Base-by-base conservation (phyloP, 2,329 filamentous ascomycete species). In the Neoascochyta sp. region DNA sequence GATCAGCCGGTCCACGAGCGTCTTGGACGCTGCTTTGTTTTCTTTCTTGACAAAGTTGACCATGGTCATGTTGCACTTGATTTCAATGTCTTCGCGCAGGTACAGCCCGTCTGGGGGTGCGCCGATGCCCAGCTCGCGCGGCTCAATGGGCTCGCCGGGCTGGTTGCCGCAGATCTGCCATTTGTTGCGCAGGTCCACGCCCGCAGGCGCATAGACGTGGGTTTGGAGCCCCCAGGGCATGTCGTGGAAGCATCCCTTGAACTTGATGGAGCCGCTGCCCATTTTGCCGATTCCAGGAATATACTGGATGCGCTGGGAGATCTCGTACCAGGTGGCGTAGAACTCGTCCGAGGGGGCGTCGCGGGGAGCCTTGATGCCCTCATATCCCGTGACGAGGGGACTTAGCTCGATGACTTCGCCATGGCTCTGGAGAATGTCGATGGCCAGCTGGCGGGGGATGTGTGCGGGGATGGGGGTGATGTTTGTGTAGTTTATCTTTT, bases 311-410 rank as follows among this genome's bases (percentile, higher is more conserved):
- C 78, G 74, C 68, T 85, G 74, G 34, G 67, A 74, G 52, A 85
- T 83, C 60, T 84, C 79, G 58, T 85, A 85, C 81, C 81, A 85
- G 16, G 80, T 81, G 41, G 78, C 78, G 62, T 81, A 85, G 63
- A 73, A 85, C 60, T 85, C 81, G 61, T 85, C 81, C 44, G 78
- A 67, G 33, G 77, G 73, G 42, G 80, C 80, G 62, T 81, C 71
- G 63, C 78, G 79, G 16, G 81, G 81, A 2, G 81, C 78, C 30
- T 78, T 68, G 55, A 83, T 81, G 36, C 77, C 65, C 42, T 76
- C 75, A 65, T 80, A 74, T 20, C 67, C 67, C 36, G 81, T 71
- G 16, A 85, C 80, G 27, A 85, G 74, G 4, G 81, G 81, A 49
- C 83, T 83, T 39, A 85, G 65, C 18, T 76, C 79, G 64, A 84